Conservation (phyloP, 2,329 filamentous ascomycete species). For the Aphanocladium album region DNA sequence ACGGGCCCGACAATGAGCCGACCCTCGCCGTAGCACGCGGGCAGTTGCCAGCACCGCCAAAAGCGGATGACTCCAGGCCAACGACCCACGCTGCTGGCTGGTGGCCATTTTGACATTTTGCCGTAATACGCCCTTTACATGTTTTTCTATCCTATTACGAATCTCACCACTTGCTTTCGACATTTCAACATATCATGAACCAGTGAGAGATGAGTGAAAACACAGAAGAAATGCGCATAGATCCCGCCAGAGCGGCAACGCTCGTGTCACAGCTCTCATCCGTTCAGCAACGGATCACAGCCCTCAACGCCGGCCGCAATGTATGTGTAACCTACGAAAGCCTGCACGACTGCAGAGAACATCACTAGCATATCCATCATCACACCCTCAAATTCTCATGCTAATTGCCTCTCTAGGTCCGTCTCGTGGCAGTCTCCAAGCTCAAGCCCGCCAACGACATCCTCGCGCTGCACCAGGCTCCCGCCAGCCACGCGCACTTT, state of each 20-base stretch:
- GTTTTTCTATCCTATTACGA: background rate
- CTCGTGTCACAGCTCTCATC: constrained; percentile 58
- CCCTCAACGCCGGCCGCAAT: constrained; percentile 48
- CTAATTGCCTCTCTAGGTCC: constrained; percentile 47
- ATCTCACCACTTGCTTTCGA: background rate
- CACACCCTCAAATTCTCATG: background rate
- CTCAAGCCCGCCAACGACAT: constrained; percentile 92
- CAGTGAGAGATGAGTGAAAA: constrained; percentile 37
- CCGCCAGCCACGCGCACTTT: constrained; percentile 66
- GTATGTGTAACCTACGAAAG: constrained; percentile 35
- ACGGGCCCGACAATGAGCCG: constrained; percentile 31
- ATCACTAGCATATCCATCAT: background rate
- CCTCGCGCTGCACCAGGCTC: constrained; percentile 67
- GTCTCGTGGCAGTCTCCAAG: constrained; percentile 93
- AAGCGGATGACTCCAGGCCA: constrained; percentile 4
- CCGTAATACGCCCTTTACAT: constrained; percentile 1
- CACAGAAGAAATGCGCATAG: constrained; percentile 53
- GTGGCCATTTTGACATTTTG: constrained; percentile 3
- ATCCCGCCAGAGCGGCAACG: constrained; percentile 55
- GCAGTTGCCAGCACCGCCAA: background rate
- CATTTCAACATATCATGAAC: background rate
- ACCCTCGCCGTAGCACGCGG: constrained; percentile 1
- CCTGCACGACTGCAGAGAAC: background rate
- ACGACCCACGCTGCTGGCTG: constrained; percentile 3
- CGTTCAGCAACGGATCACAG: constrained; percentile 54